Percentiles rank a stretch among this genome's conserved stretches.
These are phyloP conservation scores for Agrocybe pediades DNA, from an alignment of 768 basidiomycete genomes.

Conservation along the genomic window DNA sequence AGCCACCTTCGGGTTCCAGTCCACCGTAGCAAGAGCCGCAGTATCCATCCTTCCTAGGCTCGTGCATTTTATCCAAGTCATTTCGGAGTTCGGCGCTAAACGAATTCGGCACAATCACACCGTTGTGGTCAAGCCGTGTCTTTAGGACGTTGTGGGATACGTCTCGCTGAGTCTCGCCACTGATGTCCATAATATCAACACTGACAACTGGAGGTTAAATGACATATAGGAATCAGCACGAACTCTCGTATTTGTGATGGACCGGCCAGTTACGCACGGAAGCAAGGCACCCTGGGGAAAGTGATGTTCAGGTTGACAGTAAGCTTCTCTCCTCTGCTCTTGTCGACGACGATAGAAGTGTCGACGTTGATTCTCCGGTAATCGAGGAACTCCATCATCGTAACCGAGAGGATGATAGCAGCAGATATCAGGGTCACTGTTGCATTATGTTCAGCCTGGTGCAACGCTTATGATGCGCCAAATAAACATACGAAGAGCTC, in stretches of 20 bases:
- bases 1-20: slow-evolving; percentile 69
- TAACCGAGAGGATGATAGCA: slow-evolving; percentile 90
- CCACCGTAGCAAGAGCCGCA: slow-evolving; percentile 99
- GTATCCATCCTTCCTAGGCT: slow-evolving; percentile 60
- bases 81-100: slow-evolving; percentile 71
- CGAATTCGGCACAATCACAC: slow-evolving; percentile 58
- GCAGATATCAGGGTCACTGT: slow-evolving; percentile 91
- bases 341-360: slow-evolving; percentile 93
- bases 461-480: slow-evolving; percentile 1
- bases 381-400: slow-evolving; percentile 93
- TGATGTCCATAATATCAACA: slow-evolving; percentile 97
- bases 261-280: slow-evolving; percentile 60
- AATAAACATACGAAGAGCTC: slow-evolving; percentile 73
- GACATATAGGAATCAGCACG: neutral
- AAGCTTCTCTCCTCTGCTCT: slow-evolving; percentile 92
- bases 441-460: slow-evolving; percentile 3
- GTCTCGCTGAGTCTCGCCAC: slow-evolving; percentile 92
- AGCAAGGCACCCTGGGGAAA: slow-evolving; percentile 97
- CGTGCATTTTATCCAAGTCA: slow-evolving; percentile 81
- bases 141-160: slow-evolving; percentile 89
- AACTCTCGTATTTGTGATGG: neutral
- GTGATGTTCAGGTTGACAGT: slow-evolving; percentile 91
- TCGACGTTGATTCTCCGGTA: slow-evolving; percentile 86
- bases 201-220: slow-evolving; percentile 69
- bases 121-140: slow-evolving; percentile 66